Percentiles rank a stretch among this genome's conserved stretches.
Conservation (phyloP, 352 stramenopile genomes). For the Phytopythium mirpurense region DNA sequence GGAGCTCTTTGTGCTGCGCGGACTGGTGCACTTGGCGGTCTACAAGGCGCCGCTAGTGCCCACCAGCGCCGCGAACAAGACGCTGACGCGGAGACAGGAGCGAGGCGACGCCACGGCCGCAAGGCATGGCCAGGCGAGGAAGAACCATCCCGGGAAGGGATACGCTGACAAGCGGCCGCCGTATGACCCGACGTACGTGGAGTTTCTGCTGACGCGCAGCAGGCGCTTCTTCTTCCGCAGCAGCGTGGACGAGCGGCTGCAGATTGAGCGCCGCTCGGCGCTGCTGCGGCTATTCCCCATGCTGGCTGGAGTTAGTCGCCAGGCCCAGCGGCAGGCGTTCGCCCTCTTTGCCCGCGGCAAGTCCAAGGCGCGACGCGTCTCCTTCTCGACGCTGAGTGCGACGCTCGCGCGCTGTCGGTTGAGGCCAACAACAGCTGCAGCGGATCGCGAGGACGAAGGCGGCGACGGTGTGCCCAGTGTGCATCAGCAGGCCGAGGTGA, state of each 20-base stretch:
- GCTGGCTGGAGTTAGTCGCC: conserved; percentile 24
- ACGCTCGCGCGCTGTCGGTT: conserved; percentile 35
- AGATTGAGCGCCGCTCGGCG: conserved; percentile 28
- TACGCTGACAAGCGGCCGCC: background rate
- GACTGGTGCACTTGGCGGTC: conserved; percentile 38
- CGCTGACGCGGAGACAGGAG: conserved; percentile 13
- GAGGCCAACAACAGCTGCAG: background rate
- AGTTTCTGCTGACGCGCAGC: conserved; percentile 22
- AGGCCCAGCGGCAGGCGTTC: conserved; percentile 33
- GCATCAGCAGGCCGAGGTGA: conserved; percentile 35
- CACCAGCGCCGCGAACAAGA: conserved; percentile 5
- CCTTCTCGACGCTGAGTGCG: conserved; percentile 67
- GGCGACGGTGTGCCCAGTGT: conserved; percentile 7
- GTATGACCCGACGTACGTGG: conserved; percentile 16
- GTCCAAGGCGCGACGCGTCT: conserved; percentile 31
- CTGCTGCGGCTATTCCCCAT: conserved; percentile 59
- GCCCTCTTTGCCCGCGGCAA: conserved; percentile 39
- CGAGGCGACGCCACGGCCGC: conserved; percentile 2
- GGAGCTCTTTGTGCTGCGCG: conserved; percentile 54
- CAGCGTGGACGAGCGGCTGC: conserved; percentile 34
- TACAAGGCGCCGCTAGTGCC: conserved; percentile 20
- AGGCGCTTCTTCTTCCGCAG: conserved; percentile 41
- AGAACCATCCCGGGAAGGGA: background rate
- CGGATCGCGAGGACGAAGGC: background rate
- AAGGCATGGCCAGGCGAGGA: background rate